Base-by-base conservation (phyloP, 805 yeast species). In the Myxozyma monticola region DNA sequence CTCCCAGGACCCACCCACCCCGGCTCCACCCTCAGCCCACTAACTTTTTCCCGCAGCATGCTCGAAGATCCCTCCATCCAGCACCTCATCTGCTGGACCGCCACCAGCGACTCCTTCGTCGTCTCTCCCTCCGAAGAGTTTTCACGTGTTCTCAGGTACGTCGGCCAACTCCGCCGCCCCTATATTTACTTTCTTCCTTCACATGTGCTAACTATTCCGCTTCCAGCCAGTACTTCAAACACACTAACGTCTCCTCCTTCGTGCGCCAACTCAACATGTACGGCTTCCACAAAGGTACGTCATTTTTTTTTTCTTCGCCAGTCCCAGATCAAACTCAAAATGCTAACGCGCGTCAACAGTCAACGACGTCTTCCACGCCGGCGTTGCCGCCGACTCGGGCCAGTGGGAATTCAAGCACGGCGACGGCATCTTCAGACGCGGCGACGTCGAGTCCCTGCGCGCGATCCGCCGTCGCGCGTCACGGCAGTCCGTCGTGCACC, bases 221-320 rank as follows among this genome's bases (percentile, higher is more conserved):
- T 17, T 15, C 58, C 73, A 35, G 76, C 74, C 49, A 74, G 40
- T 89, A 86, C 66, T 90, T 91, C 74, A 91, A 91, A 66, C 97
- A 90, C 70, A 95, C 95, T 2, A 91, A 91, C 65, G 88, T 90
- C 25, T 88, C 96, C 21, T 83, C 91, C 53, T 91, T 91, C 71
- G 96, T 91, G 30, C 79, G 97, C 40, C 97, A 91, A 69, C 73
- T 90, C 39, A 96, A 91, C 72, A 91, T 90, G 97, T 89, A 89
- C 66, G 96, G 96, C 1, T 89, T 90, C 71, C 96, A 90, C 68
- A 89, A 90, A 70, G 59, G 59, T 55, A 28, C 14, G 9, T 28
- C 14, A 10, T 28, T n/a, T n/a, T n/a, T n/a, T n/a, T n/a, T n/a
- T n/a, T n/a, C n/a, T n/a, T n/a, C n/a, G n/a, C n/a, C n/a, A n/a